phyloP scores from a whole-genome alignment of 2,329 filamentous ascomycete genomes.

The Stachybotrys chartarum region DNA sequence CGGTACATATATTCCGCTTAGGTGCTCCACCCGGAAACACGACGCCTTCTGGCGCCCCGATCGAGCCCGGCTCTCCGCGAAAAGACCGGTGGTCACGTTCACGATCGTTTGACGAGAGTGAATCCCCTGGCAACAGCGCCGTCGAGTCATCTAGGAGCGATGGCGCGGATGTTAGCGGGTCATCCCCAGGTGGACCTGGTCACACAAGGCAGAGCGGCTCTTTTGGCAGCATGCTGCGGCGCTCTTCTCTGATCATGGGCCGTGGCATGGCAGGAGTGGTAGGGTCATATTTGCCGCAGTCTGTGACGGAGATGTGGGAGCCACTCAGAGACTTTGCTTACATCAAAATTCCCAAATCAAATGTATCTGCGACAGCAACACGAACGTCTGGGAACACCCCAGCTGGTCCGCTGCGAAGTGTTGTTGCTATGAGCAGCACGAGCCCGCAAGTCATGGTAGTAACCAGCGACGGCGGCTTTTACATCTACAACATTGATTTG shows the following conservation, averaged over 20 bases:
- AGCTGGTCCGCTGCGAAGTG: conserved; percentile 62
- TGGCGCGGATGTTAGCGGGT: conserved; percentile 25
- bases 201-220: conserved; percentile 60
- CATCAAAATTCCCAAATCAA: conserved; percentile 76
- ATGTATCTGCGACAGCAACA: conserved; percentile 9
- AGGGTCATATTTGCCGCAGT: conserved; percentile 85
- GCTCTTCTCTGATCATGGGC: conserved; percentile 89
- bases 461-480: conserved; percentile 91
- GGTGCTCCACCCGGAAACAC: conserved; percentile 36
- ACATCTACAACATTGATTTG: conserved; percentile 91
- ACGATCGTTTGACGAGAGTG: conserved; percentile 41
- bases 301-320: conserved; percentile 97
- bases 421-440: conserved; percentile 95
- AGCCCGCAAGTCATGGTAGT: conserved; percentile 97
- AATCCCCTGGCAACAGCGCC: conserved; percentile 34
- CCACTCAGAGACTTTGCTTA: conserved; percentile 91
- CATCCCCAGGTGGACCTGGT: conserved; percentile 12
- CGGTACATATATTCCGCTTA: conserved; percentile 91
- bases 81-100: conserved; percentile 47
- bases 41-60: conserved; percentile 27
- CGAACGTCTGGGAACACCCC: conserved; percentile 21
- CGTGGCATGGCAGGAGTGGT: conserved; percentile 83
- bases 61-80: conserved; percentile 31
- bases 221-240: conserved; percentile 83
- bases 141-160: conserved; percentile 49